Base-by-base conservation (phyloP, 2,329 filamentous ascomycete species). In the Aureobasidium sp. region DNA sequence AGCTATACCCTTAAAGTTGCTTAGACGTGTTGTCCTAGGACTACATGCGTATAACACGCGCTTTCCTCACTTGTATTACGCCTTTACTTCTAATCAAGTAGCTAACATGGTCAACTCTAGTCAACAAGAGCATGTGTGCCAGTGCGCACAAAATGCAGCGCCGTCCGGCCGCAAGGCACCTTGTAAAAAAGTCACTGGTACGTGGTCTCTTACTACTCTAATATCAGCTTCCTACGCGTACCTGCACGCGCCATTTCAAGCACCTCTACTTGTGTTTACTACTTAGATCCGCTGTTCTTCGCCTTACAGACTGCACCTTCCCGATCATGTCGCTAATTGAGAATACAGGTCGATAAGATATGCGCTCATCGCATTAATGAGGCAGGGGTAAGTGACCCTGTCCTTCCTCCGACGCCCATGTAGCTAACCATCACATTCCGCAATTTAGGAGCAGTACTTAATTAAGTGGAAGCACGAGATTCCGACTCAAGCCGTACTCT, bases 391-490 rank as follows among this genome's bases (percentile, higher is more conserved):
- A 67, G 67, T 64, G 55, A 49, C 49, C 31, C 41, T 29, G 36
- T 42, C 42, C 27, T 59, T 45, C 34, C 22, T 11, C 41, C 25
- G 4, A 47, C 44, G 44, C 27, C n/a, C 55, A n/a, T 36, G 25
- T n/a, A 36, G 62, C 39, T 56, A 55, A 66, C 37, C 12, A 25
- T 25, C 22, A 22, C 25, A 34, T 34, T 22, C 37, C 14, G 12
- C 20, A 8, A 7, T 36, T 20, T 56, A 74, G 71, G 37, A 79
- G 59, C 70, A 80, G 39, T 80, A 75, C 57, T 70, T 80, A 0
- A 70, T 80, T 0, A 67, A 68, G 41, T 80, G 78, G 78, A 69
- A 67, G n/a, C 65, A 68, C 0, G 20, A 63, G 0, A 39, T 53
- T n/a, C 66, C 66, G 2, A 62, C 65, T 37, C 49, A 64, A 25